A percentile compares a stretch with the other conserved stretches of the same genome.
phyloP scores from a whole-genome alignment of 768 basidiomycete genomes.

The Boletellus ananas region DNA sequence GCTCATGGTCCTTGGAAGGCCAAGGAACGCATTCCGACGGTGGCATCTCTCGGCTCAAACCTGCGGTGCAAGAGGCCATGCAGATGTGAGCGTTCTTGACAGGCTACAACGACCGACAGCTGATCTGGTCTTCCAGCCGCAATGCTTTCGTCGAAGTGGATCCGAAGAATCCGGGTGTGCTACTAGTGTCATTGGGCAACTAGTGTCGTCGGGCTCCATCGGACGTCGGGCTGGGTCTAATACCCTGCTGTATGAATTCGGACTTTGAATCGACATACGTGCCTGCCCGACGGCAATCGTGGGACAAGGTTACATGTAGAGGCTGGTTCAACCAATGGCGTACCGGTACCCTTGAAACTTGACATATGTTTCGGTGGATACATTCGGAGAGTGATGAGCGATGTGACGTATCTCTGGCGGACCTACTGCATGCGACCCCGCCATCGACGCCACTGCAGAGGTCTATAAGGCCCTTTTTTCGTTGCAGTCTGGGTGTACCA shows the following conservation, averaged over 20 bases:
- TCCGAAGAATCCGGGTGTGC: constrained; percentile 76
- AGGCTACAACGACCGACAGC: not conserved
- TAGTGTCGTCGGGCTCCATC: not conserved
- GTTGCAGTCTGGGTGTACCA: no score
- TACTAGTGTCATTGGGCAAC: constrained; percentile 54
- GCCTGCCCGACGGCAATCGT: no score
- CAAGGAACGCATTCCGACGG: constrained; percentile 85
- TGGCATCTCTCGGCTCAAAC: constrained; percentile 79
- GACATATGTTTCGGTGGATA: no score
- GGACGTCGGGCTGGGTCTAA: not conserved
- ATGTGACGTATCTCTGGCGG: no score
- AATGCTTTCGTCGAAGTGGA: constrained; percentile 71
- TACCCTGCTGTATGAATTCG: not conserved
- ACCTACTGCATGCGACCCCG: no score
- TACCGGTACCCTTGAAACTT: no score
- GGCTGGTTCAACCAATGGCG: no score
- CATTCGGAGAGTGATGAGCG: no score
- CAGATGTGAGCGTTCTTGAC: constrained; percentile 46
- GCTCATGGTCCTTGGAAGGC: constrained; percentile 37
- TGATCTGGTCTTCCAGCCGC: constrained; percentile 44
- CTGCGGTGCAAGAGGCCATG: constrained; percentile 84
- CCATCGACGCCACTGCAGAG: no score
- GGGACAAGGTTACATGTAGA: no score
- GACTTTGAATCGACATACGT: no score
- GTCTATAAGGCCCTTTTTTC: no score